phyloP scores from a whole-genome alignment of 495 filamentous ascomycete genomes.

The Podospora tetraspora region DNA sequence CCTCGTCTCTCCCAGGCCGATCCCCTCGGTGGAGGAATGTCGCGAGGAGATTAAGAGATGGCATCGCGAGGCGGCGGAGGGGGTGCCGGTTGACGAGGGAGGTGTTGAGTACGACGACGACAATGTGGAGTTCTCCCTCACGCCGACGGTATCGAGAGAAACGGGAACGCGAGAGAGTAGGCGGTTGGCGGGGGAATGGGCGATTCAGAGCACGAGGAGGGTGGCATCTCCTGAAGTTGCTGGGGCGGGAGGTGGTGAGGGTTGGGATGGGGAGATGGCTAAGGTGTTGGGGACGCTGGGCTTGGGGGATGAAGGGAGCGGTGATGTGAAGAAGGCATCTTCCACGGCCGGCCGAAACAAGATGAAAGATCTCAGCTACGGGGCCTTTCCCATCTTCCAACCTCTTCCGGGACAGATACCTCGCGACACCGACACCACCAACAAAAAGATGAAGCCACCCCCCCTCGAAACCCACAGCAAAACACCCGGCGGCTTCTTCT shows the following conservation, averaged over 20 bases:
- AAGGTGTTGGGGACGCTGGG: background rate
- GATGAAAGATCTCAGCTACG: background rate
- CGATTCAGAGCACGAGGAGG: background rate
- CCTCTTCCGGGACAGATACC: background rate
- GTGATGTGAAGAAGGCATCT: background rate
- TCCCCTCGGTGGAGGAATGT: conserved; percentile 28
- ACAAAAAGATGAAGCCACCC: background rate
- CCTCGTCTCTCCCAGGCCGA: conserved; percentile 13
- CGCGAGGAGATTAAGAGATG: conserved; percentile 20
- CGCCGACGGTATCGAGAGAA: background rate
- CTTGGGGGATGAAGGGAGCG: background rate
- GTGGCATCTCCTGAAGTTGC: background rate
- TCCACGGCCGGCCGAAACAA: background rate
- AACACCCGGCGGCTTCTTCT: background rate
- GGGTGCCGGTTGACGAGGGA: background rate
- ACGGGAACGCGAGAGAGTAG: background rate
- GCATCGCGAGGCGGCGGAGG: conserved; percentile 15
- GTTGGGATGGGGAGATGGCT: background rate
- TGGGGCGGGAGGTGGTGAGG: background rate
- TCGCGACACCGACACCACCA: background rate
- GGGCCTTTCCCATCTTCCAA: background rate
- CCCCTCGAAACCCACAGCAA: background rate
- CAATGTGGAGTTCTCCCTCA: background rate
- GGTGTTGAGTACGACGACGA: background rate
- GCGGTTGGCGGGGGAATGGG: background rate